phyloP scores from a whole-genome alignment of 2,329 filamentous ascomycete species.

The Boeremia lycopersici region DNA sequence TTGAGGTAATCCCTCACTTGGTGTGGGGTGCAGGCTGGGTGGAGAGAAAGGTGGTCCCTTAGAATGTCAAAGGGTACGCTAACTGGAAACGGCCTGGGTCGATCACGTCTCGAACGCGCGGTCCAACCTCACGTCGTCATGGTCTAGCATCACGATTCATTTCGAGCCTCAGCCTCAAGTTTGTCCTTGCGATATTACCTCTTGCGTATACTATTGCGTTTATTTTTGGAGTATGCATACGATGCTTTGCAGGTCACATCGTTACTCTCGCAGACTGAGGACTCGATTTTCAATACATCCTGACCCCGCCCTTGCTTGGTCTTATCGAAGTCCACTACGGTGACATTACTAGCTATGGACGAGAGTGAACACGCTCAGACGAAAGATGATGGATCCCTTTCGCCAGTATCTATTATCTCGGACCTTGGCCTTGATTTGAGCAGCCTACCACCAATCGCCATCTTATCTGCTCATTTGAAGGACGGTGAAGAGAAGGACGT shows the following conservation, averaged over 20 bases:
- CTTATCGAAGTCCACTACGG: conserved; percentile 28
- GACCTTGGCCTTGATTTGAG: conserved; percentile 47
- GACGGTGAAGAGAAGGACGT: conserved; percentile 66
- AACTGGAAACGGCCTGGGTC: conserved; percentile 6
- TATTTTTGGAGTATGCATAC: conserved; percentile 13
- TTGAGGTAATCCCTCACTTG: conserved; percentile 10
- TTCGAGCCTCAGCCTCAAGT: neutral
- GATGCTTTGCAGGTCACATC: conserved; percentile 25
- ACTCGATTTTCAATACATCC: conserved; percentile 32
- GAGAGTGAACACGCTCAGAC: conserved; percentile 30
- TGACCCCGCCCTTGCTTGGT: conserved; percentile 37
- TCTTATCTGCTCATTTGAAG: conserved; percentile 73
- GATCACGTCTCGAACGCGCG: conserved; percentile 1
- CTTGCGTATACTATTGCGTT: conserved; percentile 7
- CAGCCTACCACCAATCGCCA: conserved; percentile 68
- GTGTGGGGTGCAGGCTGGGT: conserved; percentile 9
- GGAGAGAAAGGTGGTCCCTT: conserved; percentile 1
- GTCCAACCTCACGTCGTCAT: conserved; percentile 27
- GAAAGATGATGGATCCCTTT: conserved; percentile 23
- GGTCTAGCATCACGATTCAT: neutral
- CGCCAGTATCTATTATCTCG: conserved; percentile 25
- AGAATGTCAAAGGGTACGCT: conserved; percentile 10
- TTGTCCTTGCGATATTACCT: neutral
- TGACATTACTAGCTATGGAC: conserved; percentile 26
- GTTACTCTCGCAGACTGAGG: conserved; percentile 22